Percentiles rank a stretch among this genome's conserved stretches.
Evolutionary conservation across 139 green algal species (phyloP).

Genomic region (Coelastrella sp.): DNA sequence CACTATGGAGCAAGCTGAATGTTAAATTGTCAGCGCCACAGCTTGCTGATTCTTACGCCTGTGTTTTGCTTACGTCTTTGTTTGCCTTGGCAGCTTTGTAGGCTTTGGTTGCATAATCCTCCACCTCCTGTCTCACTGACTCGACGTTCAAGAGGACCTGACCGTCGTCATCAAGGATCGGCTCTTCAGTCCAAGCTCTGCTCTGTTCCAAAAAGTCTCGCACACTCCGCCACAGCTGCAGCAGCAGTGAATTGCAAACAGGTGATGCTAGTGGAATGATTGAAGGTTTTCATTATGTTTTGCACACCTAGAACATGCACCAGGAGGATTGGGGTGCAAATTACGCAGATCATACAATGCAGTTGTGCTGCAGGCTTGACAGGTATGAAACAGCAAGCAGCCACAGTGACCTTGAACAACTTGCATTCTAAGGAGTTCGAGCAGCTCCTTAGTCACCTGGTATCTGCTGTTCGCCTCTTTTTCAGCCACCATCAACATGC

Average conservation of each 20-base stretch:
- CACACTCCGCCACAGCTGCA: conserved; percentile 75
- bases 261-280: too few species aligned
- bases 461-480: conserved; percentile 70
- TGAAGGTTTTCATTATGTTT: too few species aligned
- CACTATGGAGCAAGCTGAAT: neutral
- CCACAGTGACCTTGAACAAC: too few species aligned
- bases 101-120: conserved; percentile 69
- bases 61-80: conserved; percentile 61
- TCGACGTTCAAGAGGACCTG: conserved; percentile 68
- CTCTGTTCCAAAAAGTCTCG: conserved; percentile 74
- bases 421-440: too few species aligned
- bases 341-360: too few species aligned
- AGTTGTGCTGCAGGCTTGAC: too few species aligned
- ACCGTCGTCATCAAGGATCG: conserved; percentile 69
- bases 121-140: conserved; percentile 68
- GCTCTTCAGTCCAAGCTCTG: conserved; percentile 74
- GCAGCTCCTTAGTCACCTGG: conserved; percentile 27
- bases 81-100: conserved; percentile 80
- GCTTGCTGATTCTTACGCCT: neutral
- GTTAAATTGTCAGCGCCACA: neutral
- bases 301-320: too few species aligned
- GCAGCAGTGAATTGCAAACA: neutral
- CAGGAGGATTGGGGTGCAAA: too few species aligned
- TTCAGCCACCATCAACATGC: conserved; percentile 60
- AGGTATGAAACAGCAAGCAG: too few species aligned